A percentile compares a stretch with the other conserved stretches of the same genome.
Conservation (phyloP, 129 eudicot genomes). For the Helianthus annuus region DNA sequence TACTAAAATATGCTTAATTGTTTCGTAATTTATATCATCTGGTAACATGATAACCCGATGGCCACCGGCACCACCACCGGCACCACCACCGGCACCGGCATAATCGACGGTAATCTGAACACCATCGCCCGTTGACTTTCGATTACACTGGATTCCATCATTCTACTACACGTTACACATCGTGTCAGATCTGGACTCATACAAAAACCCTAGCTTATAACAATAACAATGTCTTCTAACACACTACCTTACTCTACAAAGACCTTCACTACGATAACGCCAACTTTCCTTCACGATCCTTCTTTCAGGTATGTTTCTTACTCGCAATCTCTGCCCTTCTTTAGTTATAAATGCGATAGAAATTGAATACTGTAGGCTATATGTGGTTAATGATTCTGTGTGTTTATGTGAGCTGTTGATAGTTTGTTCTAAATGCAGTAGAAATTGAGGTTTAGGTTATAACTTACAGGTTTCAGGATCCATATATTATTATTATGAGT, state of each 20-base stretch:
- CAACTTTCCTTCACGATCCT: constrained; percentile 79
- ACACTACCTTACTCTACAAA: constrained; percentile 71
- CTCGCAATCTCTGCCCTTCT: background rate
- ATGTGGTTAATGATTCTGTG: background rate
- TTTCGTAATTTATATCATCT: no score
- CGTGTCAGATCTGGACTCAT: constrained; percentile 30
- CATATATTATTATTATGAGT: background rate
- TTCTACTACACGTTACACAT: no score
- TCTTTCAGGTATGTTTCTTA: constrained; percentile 42
- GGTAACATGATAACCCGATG: background rate
- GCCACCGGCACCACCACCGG: background rate
- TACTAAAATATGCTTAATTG: no score
- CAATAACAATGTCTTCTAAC: constrained; percentile 36
- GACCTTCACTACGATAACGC: constrained; percentile 83
- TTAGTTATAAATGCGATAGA: background rate
- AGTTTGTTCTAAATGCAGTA: constrained; percentile 19
- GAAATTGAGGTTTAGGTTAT: background rate
- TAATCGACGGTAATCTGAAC: background rate
- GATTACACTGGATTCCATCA: background rate
- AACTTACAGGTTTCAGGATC: background rate
- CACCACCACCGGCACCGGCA: background rate
- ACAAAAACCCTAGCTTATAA: constrained; percentile 22
- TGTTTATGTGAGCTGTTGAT: constrained; percentile 11
- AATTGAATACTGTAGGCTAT: background rate
- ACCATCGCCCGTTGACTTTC: constrained; percentile 16